Evolutionary conservation across 2,329 filamentous ascomycete species (phyloP).

Genomic region (Pseudogymnoascus sp.): DNA sequence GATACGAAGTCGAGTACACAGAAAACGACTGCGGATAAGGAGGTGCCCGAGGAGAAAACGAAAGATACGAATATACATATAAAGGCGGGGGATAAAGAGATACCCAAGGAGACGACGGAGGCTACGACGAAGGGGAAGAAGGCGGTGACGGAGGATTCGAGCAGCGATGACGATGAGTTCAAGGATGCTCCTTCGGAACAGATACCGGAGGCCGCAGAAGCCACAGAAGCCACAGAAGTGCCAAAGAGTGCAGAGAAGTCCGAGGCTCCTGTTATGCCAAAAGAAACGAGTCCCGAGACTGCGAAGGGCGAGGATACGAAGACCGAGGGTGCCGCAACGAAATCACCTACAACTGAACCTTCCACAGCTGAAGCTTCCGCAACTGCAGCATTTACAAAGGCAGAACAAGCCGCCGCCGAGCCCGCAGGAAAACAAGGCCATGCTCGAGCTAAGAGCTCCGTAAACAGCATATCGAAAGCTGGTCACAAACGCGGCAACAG

Average conservation of each 20-base stretch:
- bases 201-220: conserved; percentile 20
- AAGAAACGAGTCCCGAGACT: not conserved
- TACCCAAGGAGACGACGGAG: conserved; percentile 18
- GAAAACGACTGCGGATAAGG: not conserved
- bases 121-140: not conserved
- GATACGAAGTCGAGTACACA: not conserved
- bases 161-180: conserved; percentile 36
- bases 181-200: conserved; percentile 32
- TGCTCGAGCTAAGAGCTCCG: conserved; percentile 10
- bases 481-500: conserved; percentile 9
- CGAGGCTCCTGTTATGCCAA: not conserved
- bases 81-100: conserved; percentile 13
- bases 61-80: conserved; percentile 11
- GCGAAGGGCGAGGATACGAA: not conserved
- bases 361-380: not conserved
- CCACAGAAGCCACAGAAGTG: not conserved
- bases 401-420: not conserved
- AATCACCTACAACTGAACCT: not conserved
- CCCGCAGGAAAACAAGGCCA: conserved; percentile 13
- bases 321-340: not conserved
- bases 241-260: not conserved
- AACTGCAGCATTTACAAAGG: not conserved
- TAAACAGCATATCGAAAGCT: not conserved
- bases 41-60: not conserved
- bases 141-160: conserved; percentile 25